These are phyloP conservation scores for Penicillium sp. DNA, from an alignment of 2,329 filamentous ascomycete species.

Conservation along the genomic window DNA sequence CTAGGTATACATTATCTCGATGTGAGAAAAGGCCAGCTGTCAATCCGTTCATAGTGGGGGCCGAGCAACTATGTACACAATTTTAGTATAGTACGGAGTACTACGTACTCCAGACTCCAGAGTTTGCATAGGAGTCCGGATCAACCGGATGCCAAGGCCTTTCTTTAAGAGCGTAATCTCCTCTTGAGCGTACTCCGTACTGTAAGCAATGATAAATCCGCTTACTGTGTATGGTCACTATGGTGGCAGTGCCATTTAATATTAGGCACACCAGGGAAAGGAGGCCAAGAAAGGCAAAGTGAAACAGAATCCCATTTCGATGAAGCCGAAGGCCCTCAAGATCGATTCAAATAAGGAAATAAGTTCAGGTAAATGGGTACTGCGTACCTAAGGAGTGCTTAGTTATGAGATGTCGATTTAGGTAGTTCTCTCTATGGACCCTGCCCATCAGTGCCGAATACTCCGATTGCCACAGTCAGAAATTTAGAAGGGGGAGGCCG, in stretches of 20 bases:
- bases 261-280: not conserved
- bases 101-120: not conserved
- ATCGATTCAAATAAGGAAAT: not conserved
- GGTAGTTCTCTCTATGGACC: too few relatives aligned
- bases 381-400: too few relatives aligned
- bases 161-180: not conserved
- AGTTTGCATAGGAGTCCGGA: slow-evolving; percentile 5
- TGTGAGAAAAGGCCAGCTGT: not conserved
- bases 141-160: not conserved
- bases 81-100: too few relatives aligned
- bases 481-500: slow-evolving; percentile 18
- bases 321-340: too few relatives aligned
- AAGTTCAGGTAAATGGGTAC: too few relatives aligned
- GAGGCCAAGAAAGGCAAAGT: not conserved
- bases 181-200: not conserved
- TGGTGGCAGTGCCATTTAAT: slow-evolving; percentile 4
- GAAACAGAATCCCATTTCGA: not conserved
- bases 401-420: too few relatives aligned
- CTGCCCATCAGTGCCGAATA: slow-evolving; percentile 5
- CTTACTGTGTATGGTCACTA: too few relatives aligned
- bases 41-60: not conserved
- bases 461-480: slow-evolving; percentile 21
- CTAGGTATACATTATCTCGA: not conserved
- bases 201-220: not conserved
- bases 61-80: too few relatives aligned